phyloP scores from a whole-genome alignment of 805 yeast species.

The Wickerhamomyces mucosus region DNA sequence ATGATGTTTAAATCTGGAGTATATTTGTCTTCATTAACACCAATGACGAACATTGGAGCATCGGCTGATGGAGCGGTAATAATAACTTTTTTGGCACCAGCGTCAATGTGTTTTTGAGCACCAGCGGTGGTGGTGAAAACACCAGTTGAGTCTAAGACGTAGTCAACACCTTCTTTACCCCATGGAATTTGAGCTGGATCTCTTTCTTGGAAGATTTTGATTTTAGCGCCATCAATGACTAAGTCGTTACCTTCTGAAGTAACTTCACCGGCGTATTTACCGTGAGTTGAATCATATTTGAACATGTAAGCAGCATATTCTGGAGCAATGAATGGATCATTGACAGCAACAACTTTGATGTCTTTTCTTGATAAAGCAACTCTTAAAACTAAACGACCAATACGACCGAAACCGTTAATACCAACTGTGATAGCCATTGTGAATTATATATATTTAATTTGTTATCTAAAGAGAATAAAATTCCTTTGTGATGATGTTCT shows the following conservation, averaged over 20 bases:
- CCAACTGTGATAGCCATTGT: slow-evolving; percentile 47
- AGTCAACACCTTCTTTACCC: slow-evolving; percentile 76
- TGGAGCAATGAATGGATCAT: slow-evolving; percentile 84
- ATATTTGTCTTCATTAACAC: slow-evolving; percentile 58
- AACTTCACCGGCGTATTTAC: slow-evolving; percentile 72
- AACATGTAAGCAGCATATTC: slow-evolving; percentile 93
- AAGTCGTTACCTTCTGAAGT: slow-evolving; percentile 44
- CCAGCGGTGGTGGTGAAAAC: slow-evolving; percentile 78
- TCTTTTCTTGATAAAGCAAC: slow-evolving; percentile 51
- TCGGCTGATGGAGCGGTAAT: slow-evolving; percentile 70
- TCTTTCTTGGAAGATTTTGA: slow-evolving; percentile 66
- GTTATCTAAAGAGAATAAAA: background rate
- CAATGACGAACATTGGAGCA: slow-evolving; percentile 68
- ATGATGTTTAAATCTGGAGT: slow-evolving; percentile 46
- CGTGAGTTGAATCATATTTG: slow-evolving; percentile 94
- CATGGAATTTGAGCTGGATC: slow-evolving; percentile 87
- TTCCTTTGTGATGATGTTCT: background rate
- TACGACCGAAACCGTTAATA: slow-evolving; percentile 93
- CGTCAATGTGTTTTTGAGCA: slow-evolving; percentile 76
- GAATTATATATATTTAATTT: background rate
- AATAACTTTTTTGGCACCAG: slow-evolving; percentile 91
- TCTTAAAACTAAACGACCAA: slow-evolving; percentile 84
- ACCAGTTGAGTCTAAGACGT: slow-evolving; percentile 90
- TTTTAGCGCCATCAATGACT: slow-evolving; percentile 58
- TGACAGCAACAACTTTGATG: slow-evolving; percentile 77